These are phyloP conservation scores for Colletotrichum liaoningense DNA, from an alignment of 2,329 filamentous ascomycete species.

Conservation along the genomic window DNA sequence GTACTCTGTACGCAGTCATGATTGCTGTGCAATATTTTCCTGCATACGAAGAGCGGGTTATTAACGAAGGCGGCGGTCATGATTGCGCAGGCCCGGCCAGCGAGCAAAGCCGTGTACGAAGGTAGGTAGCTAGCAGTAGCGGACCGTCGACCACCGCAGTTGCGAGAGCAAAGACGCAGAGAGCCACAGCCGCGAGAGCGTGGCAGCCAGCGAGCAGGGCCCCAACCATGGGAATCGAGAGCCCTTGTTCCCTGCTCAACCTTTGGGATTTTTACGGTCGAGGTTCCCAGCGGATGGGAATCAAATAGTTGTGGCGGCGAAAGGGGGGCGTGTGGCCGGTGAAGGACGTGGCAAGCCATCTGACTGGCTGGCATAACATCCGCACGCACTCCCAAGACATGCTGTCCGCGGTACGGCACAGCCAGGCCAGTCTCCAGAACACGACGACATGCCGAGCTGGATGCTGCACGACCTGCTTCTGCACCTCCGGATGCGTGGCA, in stretches of 20 bases:
- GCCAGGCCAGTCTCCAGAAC: conserved; percentile 11
- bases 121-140: background rate
- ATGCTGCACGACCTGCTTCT: conserved; percentile 32
- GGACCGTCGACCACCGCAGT: background rate
- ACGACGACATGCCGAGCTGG: conserved; percentile 33
- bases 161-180: background rate
- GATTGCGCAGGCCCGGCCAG: background rate
- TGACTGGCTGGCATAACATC: conserved; percentile 23
- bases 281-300: conserved; percentile 25
- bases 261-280: conserved; percentile 28
- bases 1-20: background rate
- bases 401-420: conserved; percentile 15
- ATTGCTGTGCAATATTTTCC: background rate
- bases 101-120: conserved; percentile 1
- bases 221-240: background rate
- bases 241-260: conserved; percentile 30
- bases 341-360: conserved; percentile 25
- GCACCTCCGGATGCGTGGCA: conserved; percentile 34
- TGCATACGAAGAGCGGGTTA: background rate
- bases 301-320: conserved; percentile 28
- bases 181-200: conserved; percentile 2
- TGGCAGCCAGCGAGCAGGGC: background rate
- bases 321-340: conserved; percentile 16
- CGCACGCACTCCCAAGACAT: conserved; percentile 29
- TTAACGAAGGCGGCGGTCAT: background rate